Evolutionary conservation across 805 yeast species (phyloP).

Genomic region (Sugiyamaella marilandica): DNA sequence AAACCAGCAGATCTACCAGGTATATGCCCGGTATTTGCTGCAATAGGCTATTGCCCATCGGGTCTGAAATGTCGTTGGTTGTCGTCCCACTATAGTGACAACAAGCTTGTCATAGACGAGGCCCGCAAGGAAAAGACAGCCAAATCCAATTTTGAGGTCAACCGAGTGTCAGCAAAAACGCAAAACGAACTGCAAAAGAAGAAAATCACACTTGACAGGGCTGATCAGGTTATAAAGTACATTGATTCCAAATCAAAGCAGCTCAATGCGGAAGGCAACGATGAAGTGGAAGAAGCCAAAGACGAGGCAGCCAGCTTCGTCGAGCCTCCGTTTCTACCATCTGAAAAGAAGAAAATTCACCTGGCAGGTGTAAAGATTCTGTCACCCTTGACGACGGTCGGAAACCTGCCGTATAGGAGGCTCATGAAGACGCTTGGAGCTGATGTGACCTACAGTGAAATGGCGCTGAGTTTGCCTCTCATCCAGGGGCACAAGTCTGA

Average conservation of each 20-base stretch:
- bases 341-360: constrained; percentile 77
- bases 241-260: constrained; percentile 45
- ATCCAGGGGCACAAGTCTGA: constrained; percentile 89
- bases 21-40: constrained; percentile 74
- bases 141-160: constrained; percentile 52
- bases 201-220: constrained; percentile 51
- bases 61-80: constrained; percentile 94
- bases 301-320: constrained; percentile 45
- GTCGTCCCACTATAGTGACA: constrained; percentile 53
- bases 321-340: constrained; percentile 69
- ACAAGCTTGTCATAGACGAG: constrained; percentile 41
- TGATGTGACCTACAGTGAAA: constrained; percentile 89
- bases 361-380: constrained; percentile 74
- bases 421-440: constrained; percentile 88
- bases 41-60: constrained; percentile 85
- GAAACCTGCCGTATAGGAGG: constrained; percentile 91
- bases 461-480: constrained; percentile 85
- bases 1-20: constrained; percentile 75
- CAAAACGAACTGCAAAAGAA: constrained; percentile 55
- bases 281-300: constrained; percentile 10
- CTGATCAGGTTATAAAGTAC: constrained; percentile 56
- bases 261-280: constrained; percentile 26
- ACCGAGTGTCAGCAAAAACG: constrained; percentile 47
- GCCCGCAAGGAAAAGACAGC: constrained; percentile 36
- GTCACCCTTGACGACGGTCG: constrained; percentile 96